phyloP scores from a whole-genome alignment of 2,329 filamentous ascomycete genomes.

The Nemania abortiva region DNA sequence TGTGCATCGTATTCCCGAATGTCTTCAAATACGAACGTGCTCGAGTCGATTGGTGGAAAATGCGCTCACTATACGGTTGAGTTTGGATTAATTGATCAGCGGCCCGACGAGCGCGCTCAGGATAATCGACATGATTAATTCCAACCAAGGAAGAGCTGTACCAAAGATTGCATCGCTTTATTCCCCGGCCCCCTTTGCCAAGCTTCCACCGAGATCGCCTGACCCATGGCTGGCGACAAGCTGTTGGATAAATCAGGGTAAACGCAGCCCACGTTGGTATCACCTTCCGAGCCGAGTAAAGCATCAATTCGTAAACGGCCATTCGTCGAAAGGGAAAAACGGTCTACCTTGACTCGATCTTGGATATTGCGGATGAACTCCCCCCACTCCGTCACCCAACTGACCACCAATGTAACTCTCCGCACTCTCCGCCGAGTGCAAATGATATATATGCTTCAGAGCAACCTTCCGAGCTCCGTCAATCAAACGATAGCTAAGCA shows the following conservation, averaged over 20 bases:
- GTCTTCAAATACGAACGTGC: not conserved
- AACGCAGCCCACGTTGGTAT: constrained; percentile 16
- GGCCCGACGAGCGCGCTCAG: not conserved
- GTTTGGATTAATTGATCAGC: constrained; percentile 11
- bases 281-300: constrained; percentile 17
- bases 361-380: not conserved
- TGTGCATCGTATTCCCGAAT: not conserved
- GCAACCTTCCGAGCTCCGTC: not conserved
- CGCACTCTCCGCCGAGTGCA: constrained; percentile 16
- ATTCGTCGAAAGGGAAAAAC: not conserved
- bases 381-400: not conserved
- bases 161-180: constrained; percentile 10
- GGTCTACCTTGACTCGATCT: not conserved
- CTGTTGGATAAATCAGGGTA: constrained; percentile 37
- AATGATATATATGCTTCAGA: not conserved
- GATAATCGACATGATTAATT: constrained; percentile 9
- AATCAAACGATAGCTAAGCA: not conserved
- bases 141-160: not conserved
- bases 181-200: constrained; percentile 12
- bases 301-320: not conserved
- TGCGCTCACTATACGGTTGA: not conserved
- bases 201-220: constrained; percentile 25
- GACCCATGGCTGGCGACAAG: constrained; percentile 18
- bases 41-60: constrained; percentile 1
- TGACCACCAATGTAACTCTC: constrained; percentile 19